phyloP scores from a whole-genome alignment of 1,139 yeast genomes.

The Williopsis jadinii region DNA sequence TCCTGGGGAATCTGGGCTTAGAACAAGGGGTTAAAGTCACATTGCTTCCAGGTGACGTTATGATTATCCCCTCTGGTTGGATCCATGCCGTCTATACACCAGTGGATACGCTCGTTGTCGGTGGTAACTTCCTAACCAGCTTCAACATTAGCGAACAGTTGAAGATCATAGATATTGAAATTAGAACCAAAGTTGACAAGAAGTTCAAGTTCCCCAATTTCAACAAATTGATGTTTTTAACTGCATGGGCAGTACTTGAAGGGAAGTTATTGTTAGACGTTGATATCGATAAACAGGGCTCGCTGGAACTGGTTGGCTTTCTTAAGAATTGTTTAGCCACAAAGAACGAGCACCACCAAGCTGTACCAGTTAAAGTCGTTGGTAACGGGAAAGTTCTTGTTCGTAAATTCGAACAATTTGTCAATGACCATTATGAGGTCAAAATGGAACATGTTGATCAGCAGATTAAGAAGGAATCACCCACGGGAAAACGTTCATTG shows the following conservation, averaged over 20 bases:
- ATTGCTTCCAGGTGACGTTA: slow-evolving; percentile 61
- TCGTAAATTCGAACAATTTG: neutral
- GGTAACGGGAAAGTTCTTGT: neutral
- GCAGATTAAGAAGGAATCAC: too few relatives aligned
- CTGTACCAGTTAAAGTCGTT: slow-evolving; percentile 1
- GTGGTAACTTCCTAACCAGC: slow-evolving; percentile 77
- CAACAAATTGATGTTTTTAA: slow-evolving; percentile 60
- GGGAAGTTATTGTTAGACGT: slow-evolving; percentile 1
- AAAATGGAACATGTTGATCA: neutral
- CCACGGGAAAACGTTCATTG: too few relatives aligned
- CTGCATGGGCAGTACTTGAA: slow-evolving; percentile 8
- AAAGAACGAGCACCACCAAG: neutral
- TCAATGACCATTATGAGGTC: neutral
- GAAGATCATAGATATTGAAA: slow-evolving; percentile 54
- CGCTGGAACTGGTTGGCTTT: slow-evolving; percentile 4
- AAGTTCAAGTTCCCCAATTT: slow-evolving; percentile 77
- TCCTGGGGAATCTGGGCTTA: slow-evolving; percentile 51
- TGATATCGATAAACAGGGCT: slow-evolving; percentile 4
- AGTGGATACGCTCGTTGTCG: slow-evolving; percentile 70
- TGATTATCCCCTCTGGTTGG: slow-evolving; percentile 90
- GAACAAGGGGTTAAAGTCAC: slow-evolving; percentile 57
- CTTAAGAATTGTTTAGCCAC: slow-evolving; percentile 1
- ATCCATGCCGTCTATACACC: slow-evolving; percentile 89
- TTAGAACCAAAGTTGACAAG: slow-evolving; percentile 62
- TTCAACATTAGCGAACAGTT: slow-evolving; percentile 59